A percentile compares a stretch with the other conserved stretches of the same genome.
Evolutionary conservation across 352 stramenopile species (phyloP).

Genomic region (Halophytophthora polymorphica): DNA sequence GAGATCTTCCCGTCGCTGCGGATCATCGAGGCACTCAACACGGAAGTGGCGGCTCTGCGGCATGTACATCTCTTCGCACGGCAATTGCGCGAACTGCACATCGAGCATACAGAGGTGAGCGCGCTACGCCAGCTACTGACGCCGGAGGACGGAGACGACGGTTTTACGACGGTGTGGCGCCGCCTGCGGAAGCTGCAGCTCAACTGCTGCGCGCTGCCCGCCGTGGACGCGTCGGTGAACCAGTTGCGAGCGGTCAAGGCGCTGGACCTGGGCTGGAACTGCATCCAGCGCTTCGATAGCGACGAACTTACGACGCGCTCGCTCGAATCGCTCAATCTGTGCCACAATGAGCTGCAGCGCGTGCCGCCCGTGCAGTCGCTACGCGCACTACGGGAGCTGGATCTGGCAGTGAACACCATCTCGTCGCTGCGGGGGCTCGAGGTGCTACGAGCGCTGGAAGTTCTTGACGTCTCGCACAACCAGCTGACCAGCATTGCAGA

Average conservation of each 20-base stretch:
- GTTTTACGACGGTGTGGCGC: constrained; percentile 28
- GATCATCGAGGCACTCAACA: constrained; percentile 61
- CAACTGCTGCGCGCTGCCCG: constrained; percentile 56
- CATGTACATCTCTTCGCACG: constrained; percentile 69
- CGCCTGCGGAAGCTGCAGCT: constrained; percentile 56
- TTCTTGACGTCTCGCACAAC: constrained; percentile 77
- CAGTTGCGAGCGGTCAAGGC: constrained; percentile 35
- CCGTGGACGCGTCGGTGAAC: constrained; percentile 58
- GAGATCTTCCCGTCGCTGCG: constrained; percentile 81
- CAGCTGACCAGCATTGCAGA: constrained; percentile 46
- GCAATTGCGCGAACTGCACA: constrained; percentile 61
- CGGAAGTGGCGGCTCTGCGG: constrained; percentile 30
- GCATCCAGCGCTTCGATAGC: constrained; percentile 41
- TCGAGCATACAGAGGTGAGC: constrained; percentile 61
- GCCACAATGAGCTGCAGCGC: constrained; percentile 54
- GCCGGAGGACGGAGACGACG: constrained; percentile 6
- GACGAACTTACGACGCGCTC: constrained; percentile 21
- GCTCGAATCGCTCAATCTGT: constrained; percentile 56
- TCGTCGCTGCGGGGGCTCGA: constrained; percentile 53
- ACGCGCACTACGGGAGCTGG: constrained; percentile 38
- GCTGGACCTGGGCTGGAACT: constrained; percentile 73
- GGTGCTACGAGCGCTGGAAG: constrained; percentile 34
- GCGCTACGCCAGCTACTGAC: constrained; percentile 44
- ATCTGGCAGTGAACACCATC: constrained; percentile 70
- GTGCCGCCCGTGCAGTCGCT: constrained; percentile 49